Evolutionary conservation across 345 rosid species (phyloP), one percentile per base, ranked within the genome.

Genomic region (Alliaria petiolata): DNA sequence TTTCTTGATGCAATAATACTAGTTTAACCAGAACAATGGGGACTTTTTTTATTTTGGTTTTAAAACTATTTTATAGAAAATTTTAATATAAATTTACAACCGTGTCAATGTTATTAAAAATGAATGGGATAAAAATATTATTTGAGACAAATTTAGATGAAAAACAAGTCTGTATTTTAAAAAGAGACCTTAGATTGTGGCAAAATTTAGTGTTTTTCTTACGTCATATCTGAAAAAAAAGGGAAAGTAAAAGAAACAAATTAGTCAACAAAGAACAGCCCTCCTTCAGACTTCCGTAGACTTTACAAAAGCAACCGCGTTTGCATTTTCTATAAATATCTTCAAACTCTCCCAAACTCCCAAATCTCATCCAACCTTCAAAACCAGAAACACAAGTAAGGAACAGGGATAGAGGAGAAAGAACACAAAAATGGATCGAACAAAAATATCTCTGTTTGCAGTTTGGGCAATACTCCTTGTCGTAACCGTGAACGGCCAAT

Each of bases 181-280:
- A 22, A 22, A 1, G 2, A 22, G 25, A 22, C 26, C 62, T 19
- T 44, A 20, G 17, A 38, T 39, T 55, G 19, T 62, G 44, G 38
- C 26, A 35, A 33, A 31, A 2, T 12, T 43, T 53, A 22, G 54
- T 16, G 57, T 54, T 8, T 16, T 26, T 4, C 58, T 72, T 35
- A 64, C 65, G 70, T 55, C 76, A 64, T 28, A 62, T 45, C 10
- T 56, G 13, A 35, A 72, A 40, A 45, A 7, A 40, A 33, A 5
- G n/a, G 28, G 8, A 60, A 51, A 62, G 38, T 44, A 12, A 54
- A 33, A 11, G 6, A 25, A 51, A 55, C 35, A 46, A 12, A 4
- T 13, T 14, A 46, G 78, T 74, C 78, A 74, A 74, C 78, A 74
- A 74, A 74, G 28, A 57, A 57, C 67, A 52, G 38, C 31, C 31